Base-by-base conservation (phyloP, 2,329 filamentous ascomycete species). In the Xylaria sp. region DNA sequence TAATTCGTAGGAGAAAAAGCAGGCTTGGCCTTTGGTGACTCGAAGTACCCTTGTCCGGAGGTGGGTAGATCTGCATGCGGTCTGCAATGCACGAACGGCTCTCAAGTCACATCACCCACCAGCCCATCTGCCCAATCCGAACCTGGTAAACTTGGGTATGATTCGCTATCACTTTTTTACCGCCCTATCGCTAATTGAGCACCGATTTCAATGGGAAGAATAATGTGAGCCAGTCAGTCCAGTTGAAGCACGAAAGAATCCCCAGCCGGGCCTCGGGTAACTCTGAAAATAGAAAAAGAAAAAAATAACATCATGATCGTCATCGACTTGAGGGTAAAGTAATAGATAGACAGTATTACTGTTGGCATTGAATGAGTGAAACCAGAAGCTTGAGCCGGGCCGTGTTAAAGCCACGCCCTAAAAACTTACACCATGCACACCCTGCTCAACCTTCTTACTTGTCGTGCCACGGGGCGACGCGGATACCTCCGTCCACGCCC, bases 71-170 rank as follows among this genome's bases (percentile, higher is more conserved):
- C 44, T 49, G 43, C 37, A 60, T 54, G 51, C 43, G 17, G 37
- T 8, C 51, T 55, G 43, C 44, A 37, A 60, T 56, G 51, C 58
- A 52, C 51, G 15, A 49, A 33, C 35, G 17, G 23, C 31, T 55
- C 44, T 51, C 27, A 43, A 44, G 44, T 54, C 57, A 54, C 58
- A 60, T 56, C 52, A 51, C 51, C 37, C 15, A 46, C 15, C 52
- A 11, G 27, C 9, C 29, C 5, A 21, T 23, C 47, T 51, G 33
- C 13, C 55, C 55, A 58, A 52, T 58, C 54, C 38, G 25, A 54
- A 13, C 38, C 27, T 11, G 3, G 51, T 33, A 33, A 33, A 8
- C 3, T n/a, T n/a, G n/a, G n/a, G n/a, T n/a, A n/a, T n/a, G n/a
- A n/a, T n/a, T n/a, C n/a, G n/a, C n/a, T n/a, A n/a, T n/a, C n/a